Base-by-base conservation (phyloP, 2,329 filamentous ascomycete species). In the Cladorrhinum sp. region DNA sequence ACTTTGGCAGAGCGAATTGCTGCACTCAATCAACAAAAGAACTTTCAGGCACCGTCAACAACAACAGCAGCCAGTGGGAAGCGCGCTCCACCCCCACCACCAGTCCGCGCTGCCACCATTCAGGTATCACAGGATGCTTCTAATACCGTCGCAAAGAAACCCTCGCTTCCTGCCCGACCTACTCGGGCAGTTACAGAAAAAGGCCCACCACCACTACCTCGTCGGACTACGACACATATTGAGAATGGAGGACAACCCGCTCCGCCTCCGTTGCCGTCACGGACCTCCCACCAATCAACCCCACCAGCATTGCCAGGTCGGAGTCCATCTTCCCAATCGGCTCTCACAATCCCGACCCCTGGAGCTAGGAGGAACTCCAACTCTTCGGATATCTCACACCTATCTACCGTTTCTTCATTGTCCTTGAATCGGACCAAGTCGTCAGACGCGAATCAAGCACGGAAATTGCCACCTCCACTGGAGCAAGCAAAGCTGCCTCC, bases 1-100 rank as follows among this genome's bases (percentile, higher is more conserved):
- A 82, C 81, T 7, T 78, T 88, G 24, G 80, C 83, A 3, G 84
- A 87, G 72, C 80, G 86, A 57, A 88, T 88, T 64, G 85, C 85
- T 9, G 86, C 86, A 28, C 78, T 88, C 64, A 87, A 87, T 66
- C 75, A 77, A 69, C 81, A 87, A 72, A 83, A 84, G 73, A 83
- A 82, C 75, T 84, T 87, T 75, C 75, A 75, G 60, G 68, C 74
- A 14, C 73, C 75, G 21, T 72, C 73, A 24, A 12, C 26, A 30
- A 5, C 74, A 14, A 73, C 75, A 23, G 57, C 68, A 3, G 59
- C 56, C 2, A 66, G 67, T 16, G 66, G 68, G 23, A 78, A 77
- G 69, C 73, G 74, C 58, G 73, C 78, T 23, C 75, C 78, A 24
- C 80, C 79, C 2, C 77, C 77, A 14, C 80, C 80, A 51, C 77